Base-by-base conservation (phyloP, 2,329 filamentous ascomycete species). In the Monilinia fructigena region DNA sequence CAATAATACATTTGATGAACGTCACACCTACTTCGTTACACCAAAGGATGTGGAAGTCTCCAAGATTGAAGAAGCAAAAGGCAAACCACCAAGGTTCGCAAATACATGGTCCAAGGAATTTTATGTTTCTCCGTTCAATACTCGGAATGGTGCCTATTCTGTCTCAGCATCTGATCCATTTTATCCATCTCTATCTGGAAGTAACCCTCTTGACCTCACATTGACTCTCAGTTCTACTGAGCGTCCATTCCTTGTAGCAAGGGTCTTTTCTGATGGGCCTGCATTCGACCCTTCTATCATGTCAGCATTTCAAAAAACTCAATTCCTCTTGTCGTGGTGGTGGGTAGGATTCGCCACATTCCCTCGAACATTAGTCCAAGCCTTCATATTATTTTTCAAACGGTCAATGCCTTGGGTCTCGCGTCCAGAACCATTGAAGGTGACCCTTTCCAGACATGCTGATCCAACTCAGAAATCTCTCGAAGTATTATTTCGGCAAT, bases 61-160 rank as follows among this genome's bases (percentile, higher is more conserved):
- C 47, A 26, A 50, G 2, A 68, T 52, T 68, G 67, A 69, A 69
- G 70, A 62, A 48, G 35, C 38, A 11, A 31, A 38, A 18, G 55
- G 38, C n/a, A 68, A 67, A 26, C 42, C 59, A 18, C 50, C 65
- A 20, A 70, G 75, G 5, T 82, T 88, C 73, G 81, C 77, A 20
- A 79, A 82, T 26, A 78, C 78, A 0, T 90, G 86, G 85, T 76
- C 79, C 7, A 93, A 93, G 71, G 89, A 91, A 70, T 91, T 93
- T 70, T 89, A 92, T 73, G 88, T 92, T 23, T 92, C 89, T 1
- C 88, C 88, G 0, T 93, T 93, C 80, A 93, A 90, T 74, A 85
- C 83, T 7, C 80, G 83, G 40, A 82, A 83, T 63, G 85, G 85
- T 3, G 77, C 77, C 0, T 88, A 86, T 72, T 83, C 81, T 1